These are phyloP conservation scores for Vicia villosa DNA, from an alignment of 306 rosid genomes.

Conservation along the genomic window DNA sequence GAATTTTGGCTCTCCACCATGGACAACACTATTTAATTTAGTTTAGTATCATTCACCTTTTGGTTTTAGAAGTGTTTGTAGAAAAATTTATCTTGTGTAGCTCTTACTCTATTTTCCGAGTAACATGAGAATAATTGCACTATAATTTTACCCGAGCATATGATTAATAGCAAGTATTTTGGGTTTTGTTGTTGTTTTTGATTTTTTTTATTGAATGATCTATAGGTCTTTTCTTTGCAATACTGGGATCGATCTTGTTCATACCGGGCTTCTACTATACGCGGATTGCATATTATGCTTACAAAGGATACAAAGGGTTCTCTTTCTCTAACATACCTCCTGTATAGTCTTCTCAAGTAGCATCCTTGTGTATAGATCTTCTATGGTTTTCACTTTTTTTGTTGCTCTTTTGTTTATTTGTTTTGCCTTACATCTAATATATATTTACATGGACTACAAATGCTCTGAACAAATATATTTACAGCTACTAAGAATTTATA, in stretches of 20 bases:
- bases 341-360: constrained; percentile 49
- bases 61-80: not conserved
- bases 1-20: too few relatives aligned
- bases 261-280: constrained; percentile 93
- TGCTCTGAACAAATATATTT: constrained; percentile 20
- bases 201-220: not conserved
- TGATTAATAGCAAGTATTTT: not conserved
- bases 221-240: constrained; percentile 67
- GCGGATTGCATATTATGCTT: constrained; percentile 93
- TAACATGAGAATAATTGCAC: not conserved
- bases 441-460: constrained; percentile 28
- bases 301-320: constrained; percentile 88
- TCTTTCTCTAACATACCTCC: constrained; percentile 91
- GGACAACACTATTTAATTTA: not conserved
- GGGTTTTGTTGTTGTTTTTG: not conserved
- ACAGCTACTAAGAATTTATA: not conserved
- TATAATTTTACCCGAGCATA: not conserved
- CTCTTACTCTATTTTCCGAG: not conserved
- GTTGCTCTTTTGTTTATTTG: not conserved
- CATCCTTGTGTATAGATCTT: constrained; percentile 30
- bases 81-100: not conserved
- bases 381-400: not conserved
- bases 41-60: not conserved
- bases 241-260: constrained; percentile 78
- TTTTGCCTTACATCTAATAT: constrained; percentile 26